Evolutionary conservation across 176 grass and related monocot species (phyloP).

Genomic region (Pharus latifolius): DNA sequence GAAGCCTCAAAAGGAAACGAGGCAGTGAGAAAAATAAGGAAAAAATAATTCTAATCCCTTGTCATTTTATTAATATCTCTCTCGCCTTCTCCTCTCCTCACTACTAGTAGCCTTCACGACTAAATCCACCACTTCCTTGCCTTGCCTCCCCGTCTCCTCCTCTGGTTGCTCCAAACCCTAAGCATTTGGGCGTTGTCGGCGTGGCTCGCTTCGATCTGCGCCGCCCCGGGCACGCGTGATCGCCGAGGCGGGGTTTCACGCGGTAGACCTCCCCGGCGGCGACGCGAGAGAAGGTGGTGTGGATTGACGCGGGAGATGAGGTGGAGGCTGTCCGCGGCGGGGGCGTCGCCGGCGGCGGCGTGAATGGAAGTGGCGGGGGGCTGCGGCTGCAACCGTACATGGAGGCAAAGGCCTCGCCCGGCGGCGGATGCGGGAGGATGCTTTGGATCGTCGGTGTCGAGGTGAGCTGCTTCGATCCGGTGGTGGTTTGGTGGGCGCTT

Average conservation of each 20-base stretch:
- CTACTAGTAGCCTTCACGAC: constrained; percentile 51
- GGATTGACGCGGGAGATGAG: background rate
- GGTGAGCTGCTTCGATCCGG: constrained; percentile 40
- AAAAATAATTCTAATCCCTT: background rate
- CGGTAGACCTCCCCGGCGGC: background rate
- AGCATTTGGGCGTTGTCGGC: background rate
- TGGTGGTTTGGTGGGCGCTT: background rate
- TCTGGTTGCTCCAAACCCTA: constrained; percentile 29
- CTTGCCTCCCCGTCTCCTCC: too few species aligned
- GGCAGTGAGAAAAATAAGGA: background rate
- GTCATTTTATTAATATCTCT: background rate
- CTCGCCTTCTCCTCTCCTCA: background rate
- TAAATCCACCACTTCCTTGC: constrained; percentile 30
- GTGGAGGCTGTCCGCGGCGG: background rate
- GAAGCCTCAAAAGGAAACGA: background rate
- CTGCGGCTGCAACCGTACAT: constrained; percentile 20
- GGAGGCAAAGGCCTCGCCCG: constrained; percentile 22
- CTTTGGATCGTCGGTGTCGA: constrained; percentile 25
- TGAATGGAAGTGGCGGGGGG: constrained; percentile 44
- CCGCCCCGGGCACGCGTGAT: background rate
- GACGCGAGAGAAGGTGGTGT: background rate
- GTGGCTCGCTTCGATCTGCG: constrained; percentile 8
- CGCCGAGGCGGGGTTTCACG: background rate
- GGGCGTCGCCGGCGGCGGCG: background rate
- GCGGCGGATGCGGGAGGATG: constrained; percentile 21